A percentile compares a stretch with the other conserved stretches of the same genome.
These are phyloP conservation scores for Chalaropsis thielavioides DNA, from an alignment of 2,329 filamentous ascomycete species.

Conservation along the genomic window DNA sequence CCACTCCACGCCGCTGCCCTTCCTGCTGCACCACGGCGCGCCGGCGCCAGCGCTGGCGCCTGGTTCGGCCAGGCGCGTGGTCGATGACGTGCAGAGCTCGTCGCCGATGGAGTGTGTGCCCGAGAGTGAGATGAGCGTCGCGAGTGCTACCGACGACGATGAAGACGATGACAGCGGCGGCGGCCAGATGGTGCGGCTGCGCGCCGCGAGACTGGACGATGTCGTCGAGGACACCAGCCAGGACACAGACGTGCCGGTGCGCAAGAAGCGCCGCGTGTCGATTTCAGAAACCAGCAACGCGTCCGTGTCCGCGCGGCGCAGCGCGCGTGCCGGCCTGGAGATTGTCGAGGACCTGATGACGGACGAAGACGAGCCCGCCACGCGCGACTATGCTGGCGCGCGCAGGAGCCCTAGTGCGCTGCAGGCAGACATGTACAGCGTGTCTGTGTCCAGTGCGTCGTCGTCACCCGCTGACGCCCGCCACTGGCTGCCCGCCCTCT, in stretches of 20 bases:
- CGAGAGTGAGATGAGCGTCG: constrained; percentile 20
- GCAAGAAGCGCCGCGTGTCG: constrained; percentile 9
- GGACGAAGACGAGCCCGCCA: neutral
- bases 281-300: neutral
- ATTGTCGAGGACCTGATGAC: neutral
- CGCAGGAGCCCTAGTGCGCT: neutral
- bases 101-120: constrained; percentile 6
- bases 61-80: neutral
- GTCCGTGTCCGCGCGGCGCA: neutral
- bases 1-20: no score
- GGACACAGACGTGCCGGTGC: constrained; percentile 14
- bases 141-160: constrained; percentile 23
- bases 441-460: neutral
- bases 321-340: neutral
- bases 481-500: no score
- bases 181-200: neutral
- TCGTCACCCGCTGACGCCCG: neutral
- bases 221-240: constrained; percentile 20
- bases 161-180: constrained; percentile 8
- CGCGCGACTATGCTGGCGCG: neutral
- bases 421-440: neutral
- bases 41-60: neutral
- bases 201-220: constrained; percentile 24
- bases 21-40: neutral
- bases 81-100: constrained; percentile 1